Percentiles rank a stretch among this genome's conserved stretches.
phyloP scores from a whole-genome alignment of 2,329 filamentous ascomycete species.

The Botryotinia narcissicola region DNA sequence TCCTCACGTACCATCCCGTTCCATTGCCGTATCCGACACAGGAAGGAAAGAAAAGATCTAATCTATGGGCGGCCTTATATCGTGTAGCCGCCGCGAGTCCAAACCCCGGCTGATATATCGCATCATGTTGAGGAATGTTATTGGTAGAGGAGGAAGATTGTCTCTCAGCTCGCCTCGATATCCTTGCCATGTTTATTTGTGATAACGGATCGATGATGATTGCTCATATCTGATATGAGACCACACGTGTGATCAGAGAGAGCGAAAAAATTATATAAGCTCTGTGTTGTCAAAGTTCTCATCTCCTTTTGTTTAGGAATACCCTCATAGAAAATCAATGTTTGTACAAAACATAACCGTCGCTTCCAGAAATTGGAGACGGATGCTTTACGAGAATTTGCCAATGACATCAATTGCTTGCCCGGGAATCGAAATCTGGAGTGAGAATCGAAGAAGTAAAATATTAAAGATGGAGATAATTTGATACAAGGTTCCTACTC shows the following conservation, averaged over 20 bases:
- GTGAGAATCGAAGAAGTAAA: slow-evolving; percentile 11
- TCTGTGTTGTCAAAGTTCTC: not conserved
- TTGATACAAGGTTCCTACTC: not conserved
- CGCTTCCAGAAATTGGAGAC: slow-evolving; percentile 3
- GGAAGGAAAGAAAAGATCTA: slow-evolving; percentile 13
- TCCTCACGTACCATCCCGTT: not conserved
- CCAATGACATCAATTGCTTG: slow-evolving; percentile 6
- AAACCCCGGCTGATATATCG: not conserved
- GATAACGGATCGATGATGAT: not conserved
- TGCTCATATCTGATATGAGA: not conserved
- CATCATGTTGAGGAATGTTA: not conserved
- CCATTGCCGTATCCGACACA: not conserved
- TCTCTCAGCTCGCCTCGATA: not conserved
- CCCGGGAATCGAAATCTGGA: slow-evolving; percentile 11
- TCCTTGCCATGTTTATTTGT: not conserved
- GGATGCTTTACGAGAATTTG: not conserved
- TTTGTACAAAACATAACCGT: not conserved
- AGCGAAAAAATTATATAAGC: not conserved
- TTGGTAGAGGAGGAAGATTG: not conserved
- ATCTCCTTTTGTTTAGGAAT: slow-evolving; percentile 1
- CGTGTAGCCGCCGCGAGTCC: not conserved
- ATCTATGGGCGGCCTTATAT: not conserved
- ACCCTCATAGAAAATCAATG: not conserved
- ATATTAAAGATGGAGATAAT: not conserved
- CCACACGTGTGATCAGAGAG: not conserved